These are phyloP conservation scores for Xylaria sp. DNA, from an alignment of 2,329 filamentous ascomycete genomes.

Conservation along the genomic window DNA sequence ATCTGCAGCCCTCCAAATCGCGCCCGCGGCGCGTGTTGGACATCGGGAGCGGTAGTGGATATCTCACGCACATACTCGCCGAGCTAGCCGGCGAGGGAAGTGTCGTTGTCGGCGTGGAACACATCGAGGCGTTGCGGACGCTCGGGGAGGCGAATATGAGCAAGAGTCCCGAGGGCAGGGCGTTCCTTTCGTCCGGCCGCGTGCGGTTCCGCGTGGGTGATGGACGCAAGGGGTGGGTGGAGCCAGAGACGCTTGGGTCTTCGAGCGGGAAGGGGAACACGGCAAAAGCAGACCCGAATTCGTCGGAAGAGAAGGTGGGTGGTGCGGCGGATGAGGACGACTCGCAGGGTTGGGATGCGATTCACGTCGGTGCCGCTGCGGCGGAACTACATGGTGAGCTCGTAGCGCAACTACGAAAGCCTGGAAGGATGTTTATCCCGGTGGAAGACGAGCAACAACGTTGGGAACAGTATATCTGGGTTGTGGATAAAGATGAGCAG, in stretches of 20 bases:
- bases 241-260: slow-evolving; percentile 44
- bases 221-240: slow-evolving; percentile 72
- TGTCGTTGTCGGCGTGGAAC: slow-evolving; percentile 77
- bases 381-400: slow-evolving; percentile 75
- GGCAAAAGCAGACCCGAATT: slow-evolving; percentile 4
- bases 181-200: slow-evolving; percentile 69
- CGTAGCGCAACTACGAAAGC: slow-evolving; percentile 79
- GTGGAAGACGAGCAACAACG: slow-evolving; percentile 64
- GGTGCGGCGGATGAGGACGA: slow-evolving; percentile 47
- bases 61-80: slow-evolving; percentile 88
- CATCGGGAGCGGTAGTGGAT: slow-evolving; percentile 80
- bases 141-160: slow-evolving; percentile 72
- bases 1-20: slow-evolving; percentile 50
- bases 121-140: slow-evolving; percentile 72
- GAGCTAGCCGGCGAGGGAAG: slow-evolving; percentile 70
- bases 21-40: slow-evolving; percentile 69
- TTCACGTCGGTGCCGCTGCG: slow-evolving; percentile 93
- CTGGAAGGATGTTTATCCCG: slow-evolving; percentile 84
- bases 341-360: slow-evolving; percentile 79
- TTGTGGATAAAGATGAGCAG: slow-evolving; percentile 75
- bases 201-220: slow-evolving; percentile 82
- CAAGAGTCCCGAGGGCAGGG: slow-evolving; percentile 67
- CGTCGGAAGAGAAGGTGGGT: slow-evolving; percentile 56
- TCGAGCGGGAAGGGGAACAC: slow-evolving; percentile 43
- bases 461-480: slow-evolving; percentile 73